Conservation (phyloP, 73 alveolate genomes). For the Symbiodinium pilosum region DNA sequence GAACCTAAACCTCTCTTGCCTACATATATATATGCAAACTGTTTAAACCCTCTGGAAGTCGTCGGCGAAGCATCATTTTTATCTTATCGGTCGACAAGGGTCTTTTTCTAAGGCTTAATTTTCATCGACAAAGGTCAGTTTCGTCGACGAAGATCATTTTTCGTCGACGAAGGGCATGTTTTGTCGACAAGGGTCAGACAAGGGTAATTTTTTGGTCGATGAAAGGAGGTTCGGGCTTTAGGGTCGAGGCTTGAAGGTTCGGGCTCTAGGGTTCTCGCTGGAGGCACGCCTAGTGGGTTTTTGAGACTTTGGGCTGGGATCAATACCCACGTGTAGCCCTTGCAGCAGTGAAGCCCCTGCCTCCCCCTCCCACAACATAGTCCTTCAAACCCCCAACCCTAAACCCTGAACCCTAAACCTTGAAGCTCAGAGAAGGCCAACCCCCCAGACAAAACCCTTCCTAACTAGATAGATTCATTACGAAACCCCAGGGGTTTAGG, state of each 20-base stretch:
- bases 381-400: background rate
- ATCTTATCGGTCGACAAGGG: no score
- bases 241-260: background rate
- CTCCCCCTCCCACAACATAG: background rate
- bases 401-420: background rate
- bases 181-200: background rate
- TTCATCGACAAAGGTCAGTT: no score
- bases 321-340: background rate
- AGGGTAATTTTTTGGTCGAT: no score
- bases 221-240: background rate
- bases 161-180: no score
- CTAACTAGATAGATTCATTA: no score
- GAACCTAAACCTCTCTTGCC: no score
- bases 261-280: background rate
- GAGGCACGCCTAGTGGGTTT: background rate
- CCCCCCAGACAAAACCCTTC: background rate
- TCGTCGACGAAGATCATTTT: no score
- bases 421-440: background rate
- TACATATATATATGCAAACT: no score
- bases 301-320: background rate
- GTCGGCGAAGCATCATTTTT: no score
- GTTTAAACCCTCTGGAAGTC: no score
- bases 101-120: no score
- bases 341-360: background rate
- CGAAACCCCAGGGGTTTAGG: no score